phyloP scores from a whole-genome alignment of 306 rosid species.

The Cucurbita argyrosperma region DNA sequence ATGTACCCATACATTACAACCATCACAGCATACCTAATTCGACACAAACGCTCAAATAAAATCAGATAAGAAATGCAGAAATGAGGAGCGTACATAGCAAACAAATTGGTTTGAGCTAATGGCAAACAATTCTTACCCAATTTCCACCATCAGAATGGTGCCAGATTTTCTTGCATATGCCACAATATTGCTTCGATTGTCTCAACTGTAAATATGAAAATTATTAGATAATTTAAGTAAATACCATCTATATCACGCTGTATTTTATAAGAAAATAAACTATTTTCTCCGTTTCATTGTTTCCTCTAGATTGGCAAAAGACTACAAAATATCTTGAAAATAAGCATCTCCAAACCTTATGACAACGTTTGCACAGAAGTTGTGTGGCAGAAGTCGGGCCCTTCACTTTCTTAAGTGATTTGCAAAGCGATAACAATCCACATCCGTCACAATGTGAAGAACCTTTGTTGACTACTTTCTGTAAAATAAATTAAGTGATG shows the following conservation, averaged over 20 bases:
- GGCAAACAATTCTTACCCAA: constrained; percentile 62
- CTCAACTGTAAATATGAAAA: constrained; percentile 32
- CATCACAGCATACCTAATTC: constrained; percentile 83
- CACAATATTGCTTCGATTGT: constrained; percentile 90
- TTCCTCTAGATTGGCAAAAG: not conserved
- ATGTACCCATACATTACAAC: constrained; percentile 97
- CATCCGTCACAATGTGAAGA: constrained; percentile 64
- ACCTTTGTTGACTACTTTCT: constrained; percentile 31
- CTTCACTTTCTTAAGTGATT: constrained; percentile 45
- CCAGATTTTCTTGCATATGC: constrained; percentile 90
- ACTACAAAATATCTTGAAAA: not conserved
- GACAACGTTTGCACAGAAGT: constrained; percentile 64
- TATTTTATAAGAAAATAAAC: not conserved
- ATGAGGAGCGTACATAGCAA: not conserved
- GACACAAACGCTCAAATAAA: constrained; percentile 8
- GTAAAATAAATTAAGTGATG: constrained; percentile 23
- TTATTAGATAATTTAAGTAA: constrained; percentile 1
- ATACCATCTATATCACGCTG: not conserved
- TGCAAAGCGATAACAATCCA: constrained; percentile 38
- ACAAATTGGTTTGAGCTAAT: constrained; percentile 1
- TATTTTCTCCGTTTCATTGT: not conserved
- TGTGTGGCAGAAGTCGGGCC: constrained; percentile 28
- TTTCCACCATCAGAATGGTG: constrained; percentile 89
- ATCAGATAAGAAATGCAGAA: not conserved
- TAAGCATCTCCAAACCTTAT: constrained; percentile 37